These are phyloP conservation scores for Coriolopsis trogii DNA, from an alignment of 1,284 basidiomycete species.

Conservation along the genomic window DNA sequence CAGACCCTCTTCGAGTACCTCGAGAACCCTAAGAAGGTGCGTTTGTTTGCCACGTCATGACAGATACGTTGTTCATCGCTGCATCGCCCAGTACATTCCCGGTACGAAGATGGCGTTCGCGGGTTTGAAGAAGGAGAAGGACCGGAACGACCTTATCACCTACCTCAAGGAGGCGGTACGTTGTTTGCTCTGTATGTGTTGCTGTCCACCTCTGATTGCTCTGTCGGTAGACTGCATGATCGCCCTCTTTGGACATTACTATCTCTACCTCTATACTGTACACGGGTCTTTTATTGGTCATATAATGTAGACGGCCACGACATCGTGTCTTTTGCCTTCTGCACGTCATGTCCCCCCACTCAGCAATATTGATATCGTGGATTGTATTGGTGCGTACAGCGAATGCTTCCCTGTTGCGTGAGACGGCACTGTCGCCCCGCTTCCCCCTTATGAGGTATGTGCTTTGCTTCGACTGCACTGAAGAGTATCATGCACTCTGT, in stretches of 20 bases:
- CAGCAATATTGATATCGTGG: slow-evolving; percentile 18
- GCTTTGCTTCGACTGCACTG: too few relatives aligned
- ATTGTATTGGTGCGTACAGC: too few relatives aligned
- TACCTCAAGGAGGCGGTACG: slow-evolving; percentile 73
- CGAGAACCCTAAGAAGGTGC: slow-evolving; percentile 94
- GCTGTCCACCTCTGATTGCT: neutral
- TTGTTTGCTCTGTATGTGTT: slow-evolving; percentile 3
- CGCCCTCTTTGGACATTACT: slow-evolving; percentile 1
- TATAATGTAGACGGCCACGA: slow-evolving; percentile 30
- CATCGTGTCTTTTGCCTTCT: slow-evolving; percentile 17
- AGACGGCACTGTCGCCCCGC: too few relatives aligned
- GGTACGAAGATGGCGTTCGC: slow-evolving; percentile 99
- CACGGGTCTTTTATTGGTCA: slow-evolving; percentile 24
- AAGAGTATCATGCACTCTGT: too few relatives aligned
- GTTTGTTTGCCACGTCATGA: slow-evolving; percentile 30
- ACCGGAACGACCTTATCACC: slow-evolving; percentile 88
- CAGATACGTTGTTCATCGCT: slow-evolving; percentile 8
- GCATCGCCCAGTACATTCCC: slow-evolving; percentile 77
- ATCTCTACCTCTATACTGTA: slow-evolving; percentile 19
- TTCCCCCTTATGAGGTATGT: too few relatives aligned
- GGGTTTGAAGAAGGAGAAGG: slow-evolving; percentile 96
- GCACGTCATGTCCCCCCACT: slow-evolving; percentile 7
- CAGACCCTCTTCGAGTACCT: slow-evolving; percentile 93
- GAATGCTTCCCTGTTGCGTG: too few relatives aligned
- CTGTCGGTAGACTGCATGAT: slow-evolving; percentile 25